phyloP scores from a whole-genome alignment of 2,329 filamentous ascomycete species.

The Calycina herbarum region DNA sequence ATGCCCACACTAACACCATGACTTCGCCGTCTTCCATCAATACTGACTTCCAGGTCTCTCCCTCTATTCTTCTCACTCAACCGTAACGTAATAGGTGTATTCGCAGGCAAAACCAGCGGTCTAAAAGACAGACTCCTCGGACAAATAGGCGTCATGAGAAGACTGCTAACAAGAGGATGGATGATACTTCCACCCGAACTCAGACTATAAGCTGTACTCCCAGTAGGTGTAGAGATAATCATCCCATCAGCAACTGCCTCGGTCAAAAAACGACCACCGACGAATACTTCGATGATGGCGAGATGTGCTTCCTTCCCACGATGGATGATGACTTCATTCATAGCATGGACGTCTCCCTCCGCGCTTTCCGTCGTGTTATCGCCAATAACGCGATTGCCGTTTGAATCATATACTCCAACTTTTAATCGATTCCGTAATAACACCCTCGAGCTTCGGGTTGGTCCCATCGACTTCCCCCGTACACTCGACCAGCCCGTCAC shows the following conservation, averaged over 20 bases:
- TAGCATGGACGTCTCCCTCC: constrained; percentile 57
- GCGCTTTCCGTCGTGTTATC: constrained; percentile 36
- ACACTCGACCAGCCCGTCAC: constrained; percentile 68
- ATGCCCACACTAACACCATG: constrained; percentile 70
- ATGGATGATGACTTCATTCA: constrained; percentile 95
- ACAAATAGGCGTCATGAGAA: constrained; percentile 92
- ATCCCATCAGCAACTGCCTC: constrained; percentile 95
- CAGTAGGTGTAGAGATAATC: constrained; percentile 89
- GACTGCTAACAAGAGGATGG: constrained; percentile 84
- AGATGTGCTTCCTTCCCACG: constrained; percentile 87
- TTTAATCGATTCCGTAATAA: constrained; percentile 84
- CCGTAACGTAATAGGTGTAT: constrained; percentile 78
- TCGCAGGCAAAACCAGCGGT: constrained; percentile 83
- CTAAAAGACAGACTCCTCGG: constrained; percentile 89
- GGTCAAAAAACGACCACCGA: constrained; percentile 86
- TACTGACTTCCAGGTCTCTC: constrained; percentile 74
- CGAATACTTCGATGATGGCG: constrained; percentile 86
- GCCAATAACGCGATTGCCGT: constrained; percentile 58
- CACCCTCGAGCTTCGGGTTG: constrained; percentile 72
- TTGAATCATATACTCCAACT: constrained; percentile 76
- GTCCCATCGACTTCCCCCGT: constrained; percentile 79
- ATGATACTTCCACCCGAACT: constrained; percentile 91
- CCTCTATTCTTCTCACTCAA: constrained; percentile 80
- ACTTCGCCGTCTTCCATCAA: constrained; percentile 69
- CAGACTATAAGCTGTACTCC: constrained; percentile 93